Evolutionary conservation across 306 rosid genomes (phyloP), one percentile per base, ranked within the genome.

Genomic region (Quercus glauca): DNA sequence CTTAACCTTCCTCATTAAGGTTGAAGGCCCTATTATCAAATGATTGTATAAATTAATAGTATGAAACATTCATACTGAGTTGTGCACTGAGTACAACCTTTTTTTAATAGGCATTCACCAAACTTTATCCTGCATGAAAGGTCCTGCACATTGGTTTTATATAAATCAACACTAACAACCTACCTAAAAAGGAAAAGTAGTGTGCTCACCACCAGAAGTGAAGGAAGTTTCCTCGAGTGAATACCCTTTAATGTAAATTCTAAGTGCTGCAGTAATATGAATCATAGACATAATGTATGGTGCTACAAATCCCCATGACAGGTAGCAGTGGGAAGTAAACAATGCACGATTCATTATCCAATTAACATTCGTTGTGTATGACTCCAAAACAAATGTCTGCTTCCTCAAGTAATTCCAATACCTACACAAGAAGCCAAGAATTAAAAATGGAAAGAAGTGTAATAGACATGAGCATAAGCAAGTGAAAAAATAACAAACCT

Each of bases 331-430:
- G 69, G 85, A 19, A 52, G 86, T 83, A 83, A 92, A 91, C 67
- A 96, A 80, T 73, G 99, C 96, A 55, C 99, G 99, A 84, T 96
- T 96, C 99, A 96, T 96, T 43, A 90, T 65, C 88, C 88, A 88
- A 80, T 96, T 96, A 59, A 96, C 97, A 18, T 60, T 88, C 28
- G 97, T 83, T 28, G 85, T 87, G 68, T 96, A 96, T 19, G 99
- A 96, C 88, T 96, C 99, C 86, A 93, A 84, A 37, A 96, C 99
- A 87, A 96, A 96, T 57, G 99, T 96, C 73, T 96, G 99, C 88
- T 96, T 96, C 86, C 99, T 91, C 94, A 96, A 80, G 89, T 96
- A 96, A 79, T 96, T 96, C 99, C 99, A 96, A 75, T 96, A 96
- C 90, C 99, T 96, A 82, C 77, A 83, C 37, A 73, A 61, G 69